A percentile compares a stretch with the other conserved stretches of the same genome.
phyloP scores from a whole-genome alignment of 129 eudicot genomes.

The Tagetes erecta region DNA sequence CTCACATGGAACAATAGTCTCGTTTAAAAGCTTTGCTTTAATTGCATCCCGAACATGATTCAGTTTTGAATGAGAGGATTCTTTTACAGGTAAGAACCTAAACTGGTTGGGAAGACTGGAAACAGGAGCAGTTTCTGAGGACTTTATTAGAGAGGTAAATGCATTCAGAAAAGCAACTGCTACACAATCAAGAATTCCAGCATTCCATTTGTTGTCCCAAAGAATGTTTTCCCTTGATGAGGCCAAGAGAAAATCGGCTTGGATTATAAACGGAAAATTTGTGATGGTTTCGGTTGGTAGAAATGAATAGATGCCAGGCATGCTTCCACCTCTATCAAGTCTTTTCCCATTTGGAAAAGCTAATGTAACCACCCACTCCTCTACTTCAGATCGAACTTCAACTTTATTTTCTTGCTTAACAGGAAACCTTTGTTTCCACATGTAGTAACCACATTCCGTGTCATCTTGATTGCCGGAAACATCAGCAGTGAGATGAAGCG shows the following conservation, averaged over 20 bases:
- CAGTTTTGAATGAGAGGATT: slow-evolving; percentile 34
- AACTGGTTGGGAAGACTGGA: slow-evolving; percentile 44
- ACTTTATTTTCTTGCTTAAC: slow-evolving; percentile 44
- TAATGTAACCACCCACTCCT: slow-evolving; percentile 56
- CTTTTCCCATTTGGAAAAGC: slow-evolving; percentile 59
- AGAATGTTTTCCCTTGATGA: slow-evolving; percentile 61
- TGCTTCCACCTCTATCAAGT: slow-evolving; percentile 40
- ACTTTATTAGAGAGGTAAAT: slow-evolving; percentile 45
- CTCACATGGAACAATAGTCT: slow-evolving; percentile 53
- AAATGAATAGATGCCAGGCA: slow-evolving; percentile 58
- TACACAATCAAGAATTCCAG: slow-evolving; percentile 52
- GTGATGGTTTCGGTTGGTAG: slow-evolving; percentile 61
- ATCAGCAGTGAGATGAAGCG: slow-evolving; percentile 46
- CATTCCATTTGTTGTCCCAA: slow-evolving; percentile 54
- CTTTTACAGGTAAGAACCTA: slow-evolving; percentile 38
- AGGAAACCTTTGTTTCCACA: slow-evolving; percentile 68
- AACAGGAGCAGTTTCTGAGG: slow-evolving; percentile 34
- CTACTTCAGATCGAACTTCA: slow-evolving; percentile 48
- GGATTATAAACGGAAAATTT: slow-evolving; percentile 62
- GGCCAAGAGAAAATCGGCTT: slow-evolving; percentile 62
- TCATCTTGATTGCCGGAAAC: slow-evolving; percentile 22
- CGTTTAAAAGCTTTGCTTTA: slow-evolving; percentile 32
- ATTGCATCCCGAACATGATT: slow-evolving; percentile 42
- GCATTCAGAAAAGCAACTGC: slow-evolving; percentile 48
- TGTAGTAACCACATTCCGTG: slow-evolving; percentile 48